Evolutionary conservation across 805 yeast genomes (phyloP), one percentile per base, ranked within the genome.

Genomic region (Wickerhamiella azymoides): DNA sequence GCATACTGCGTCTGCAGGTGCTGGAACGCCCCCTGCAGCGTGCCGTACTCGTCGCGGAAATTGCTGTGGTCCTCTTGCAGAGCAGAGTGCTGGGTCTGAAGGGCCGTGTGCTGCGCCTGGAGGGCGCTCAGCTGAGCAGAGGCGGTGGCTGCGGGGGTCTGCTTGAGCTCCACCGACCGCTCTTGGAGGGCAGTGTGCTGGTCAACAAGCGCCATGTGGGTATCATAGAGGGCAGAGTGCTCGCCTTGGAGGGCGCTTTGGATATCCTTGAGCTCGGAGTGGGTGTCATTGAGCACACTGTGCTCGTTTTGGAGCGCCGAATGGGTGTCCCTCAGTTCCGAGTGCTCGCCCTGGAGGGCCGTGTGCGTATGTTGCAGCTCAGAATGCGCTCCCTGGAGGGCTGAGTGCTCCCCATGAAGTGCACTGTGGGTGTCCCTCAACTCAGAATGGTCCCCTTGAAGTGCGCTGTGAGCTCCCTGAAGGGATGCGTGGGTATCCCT

Each of bases 11-110:
- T 41, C 35, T 41, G 44, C 24, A 41, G 25, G 35, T 41, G 50
- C 27, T 50, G 52, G 14, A 54, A 42, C 36, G 59, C 60, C 16
- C 40, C 46, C 19, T 49, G 46, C 19, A 62, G 49, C 24, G 45
- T 46, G 14, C 45, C 47, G 38, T 56, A 52, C 24, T 58, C 60
- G 16, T 44, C 36, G 25, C 37, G 30, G 2, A 49, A 30, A 17
- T 19, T 36, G 19, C 37, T 24, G 37, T 49, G 40, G 41, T 46
- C 43, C 3, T 38, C 40, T 5, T 38, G 36, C 36, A 49, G n/a
- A n/a, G 19, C 8, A 8, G 25, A 10, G 21, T 45, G 43, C 19
- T 39, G 36, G 6, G 36, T 26, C 14, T 38, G 24, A 3, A 44
- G 33, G 11, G 36, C 27, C 5, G 36, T 21, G 26, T 33, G 36